Base-by-base conservation (phyloP, 2,329 filamentous ascomycete genomes). In the Claviceps spartinae region DNA sequence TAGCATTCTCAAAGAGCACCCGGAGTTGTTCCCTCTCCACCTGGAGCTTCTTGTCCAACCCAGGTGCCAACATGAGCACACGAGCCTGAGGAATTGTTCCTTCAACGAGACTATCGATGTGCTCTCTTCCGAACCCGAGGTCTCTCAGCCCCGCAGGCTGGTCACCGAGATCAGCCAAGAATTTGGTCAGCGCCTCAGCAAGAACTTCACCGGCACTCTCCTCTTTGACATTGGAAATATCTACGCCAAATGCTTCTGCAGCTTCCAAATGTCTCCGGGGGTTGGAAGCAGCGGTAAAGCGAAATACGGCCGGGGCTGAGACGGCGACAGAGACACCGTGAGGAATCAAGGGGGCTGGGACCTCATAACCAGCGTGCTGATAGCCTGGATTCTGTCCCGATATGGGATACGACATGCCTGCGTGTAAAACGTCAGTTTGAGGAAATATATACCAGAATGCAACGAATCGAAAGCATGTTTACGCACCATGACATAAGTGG, bases 271-370 rank as follows among this genome's bases (percentile, higher is more conserved):
- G 93, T 9, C 93, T 82, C 50, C 95, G 88, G 0, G 93, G 93
- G 63, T 97, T 97, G 1, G 87, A 93, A 1, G 91, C 78, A 0
- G 77, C 91, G 0, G 91, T 98, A 70, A 97, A 97, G 34, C 81
- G 82, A 78, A 97, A 98, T 1, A 97, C 91, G 1, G 91, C 86
- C 0, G 93, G 91, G 0, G 91, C 88, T 0, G 88, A 91, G 6
- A 97, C 91, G 3, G 90, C 93, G 1, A 98, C 93, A 1, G 86
- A 91, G 24, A 98, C 93, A 50, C 93, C 93, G 66, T 98, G 93
- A 0, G 93, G 93, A 62, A 98, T 97, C 61, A 98, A 85, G 9
- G 86, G 81, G 34, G 76, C 66, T 26, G 79, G 69, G 7, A 95
- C 82, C 2, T 83, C 73, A 67, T 98, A 98, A n/a, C 93, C 93